phyloP scores from a whole-genome alignment of 306 rosid species.

The Dalbergia oliveri region DNA sequence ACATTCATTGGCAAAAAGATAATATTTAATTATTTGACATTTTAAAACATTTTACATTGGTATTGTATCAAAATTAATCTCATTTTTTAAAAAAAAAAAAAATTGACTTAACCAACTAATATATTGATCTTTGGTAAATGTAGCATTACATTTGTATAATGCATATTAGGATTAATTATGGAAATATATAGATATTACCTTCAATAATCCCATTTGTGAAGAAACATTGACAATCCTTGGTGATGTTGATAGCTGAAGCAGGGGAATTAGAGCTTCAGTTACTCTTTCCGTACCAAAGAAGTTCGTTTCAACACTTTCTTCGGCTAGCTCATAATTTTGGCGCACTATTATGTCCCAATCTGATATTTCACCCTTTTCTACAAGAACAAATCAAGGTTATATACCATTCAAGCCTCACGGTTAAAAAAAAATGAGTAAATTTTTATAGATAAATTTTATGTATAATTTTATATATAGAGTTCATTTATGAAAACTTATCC shows the following conservation, averaged over 20 bases:
- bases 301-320: conserved; percentile 60
- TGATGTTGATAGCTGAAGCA: conserved; percentile 62
- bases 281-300: conserved; percentile 65
- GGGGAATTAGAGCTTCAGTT: conserved; percentile 63
- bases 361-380: conserved; percentile 47
- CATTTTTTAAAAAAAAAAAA: too few relatives aligned
- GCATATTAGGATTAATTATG: background rate
- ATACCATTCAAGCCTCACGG: background rate
- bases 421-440: too few relatives aligned
- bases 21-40: too few relatives aligned
- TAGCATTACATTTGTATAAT: background rate
- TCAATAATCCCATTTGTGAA: conserved; percentile 28
- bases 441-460: too few relatives aligned
- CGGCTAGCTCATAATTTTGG: conserved; percentile 50
- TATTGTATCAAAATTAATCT: too few relatives aligned
- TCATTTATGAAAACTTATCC: too few relatives aligned
- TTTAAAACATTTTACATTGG: too few relatives aligned
- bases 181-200: conserved; percentile 42
- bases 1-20: too few relatives aligned
- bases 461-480: too few relatives aligned
- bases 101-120: too few relatives aligned
- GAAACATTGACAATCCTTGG: conserved; percentile 71
- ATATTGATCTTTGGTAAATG: background rate
- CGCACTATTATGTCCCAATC: conserved; percentile 36
- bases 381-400: background rate